Evolutionary conservation across 1,284 basidiomycete species (phyloP).

Genomic region (Thelephora terrestris): DNA sequence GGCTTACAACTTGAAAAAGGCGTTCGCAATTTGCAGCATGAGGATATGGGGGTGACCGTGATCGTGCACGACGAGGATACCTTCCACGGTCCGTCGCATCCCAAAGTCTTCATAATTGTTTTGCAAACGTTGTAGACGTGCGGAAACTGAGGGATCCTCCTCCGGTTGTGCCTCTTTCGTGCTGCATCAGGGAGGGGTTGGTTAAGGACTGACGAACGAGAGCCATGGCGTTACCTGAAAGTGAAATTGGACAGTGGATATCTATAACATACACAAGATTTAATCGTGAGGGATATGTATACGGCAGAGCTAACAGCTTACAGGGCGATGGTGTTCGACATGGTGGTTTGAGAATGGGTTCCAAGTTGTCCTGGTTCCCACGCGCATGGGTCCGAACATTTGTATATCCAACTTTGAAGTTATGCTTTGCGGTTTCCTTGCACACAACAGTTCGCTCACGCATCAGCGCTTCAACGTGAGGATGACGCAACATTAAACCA

Average conservation of each 20-base stretch:
- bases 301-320: conserved; percentile 25
- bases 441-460: no score
- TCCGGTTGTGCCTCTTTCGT: conserved; percentile 94
- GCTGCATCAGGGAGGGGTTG: conserved; percentile 28
- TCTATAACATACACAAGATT: conserved; percentile 24
- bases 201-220: not conserved
- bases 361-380: no score
- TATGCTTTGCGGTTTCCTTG: no score
- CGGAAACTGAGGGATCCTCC: conserved; percentile 91
- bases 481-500: no score
- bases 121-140: conserved; percentile 80
- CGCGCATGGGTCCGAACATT: no score
- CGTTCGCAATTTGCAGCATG: conserved; percentile 97
- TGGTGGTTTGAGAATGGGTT: conserved; percentile 16
- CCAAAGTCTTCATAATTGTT: conserved; percentile 97
- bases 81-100: conserved; percentile 91
- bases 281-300: not conserved
- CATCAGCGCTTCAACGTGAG: no score
- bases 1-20: conserved; percentile 96
- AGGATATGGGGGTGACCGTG: conserved; percentile 93
- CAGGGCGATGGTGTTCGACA: conserved; percentile 74
- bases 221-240: conserved; percentile 45
- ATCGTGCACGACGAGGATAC: conserved; percentile 92
- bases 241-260: conserved; percentile 85
- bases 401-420: no score